Percentiles rank a stretch among this genome's conserved stretches.
These are phyloP conservation scores for Gastrolobium bilobum DNA, from an alignment of 306 rosid genomes.

Conservation along the genomic window DNA sequence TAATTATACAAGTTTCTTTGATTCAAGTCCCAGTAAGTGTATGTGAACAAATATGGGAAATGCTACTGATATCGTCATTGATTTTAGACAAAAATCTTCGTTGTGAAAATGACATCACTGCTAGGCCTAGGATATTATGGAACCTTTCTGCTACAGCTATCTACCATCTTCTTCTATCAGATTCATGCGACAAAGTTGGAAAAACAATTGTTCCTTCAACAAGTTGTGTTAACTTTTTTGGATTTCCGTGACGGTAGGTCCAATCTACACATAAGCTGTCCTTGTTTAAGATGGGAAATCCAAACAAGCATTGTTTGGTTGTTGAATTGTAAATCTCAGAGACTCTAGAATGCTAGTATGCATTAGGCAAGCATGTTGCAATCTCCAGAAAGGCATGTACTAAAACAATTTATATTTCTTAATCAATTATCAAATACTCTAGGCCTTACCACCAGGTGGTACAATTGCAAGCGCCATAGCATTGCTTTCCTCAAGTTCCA, in stretches of 20 bases:
- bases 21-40: not conserved
- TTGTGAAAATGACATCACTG: conserved; percentile 15
- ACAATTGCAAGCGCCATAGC: conserved; percentile 94
- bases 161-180: not conserved
- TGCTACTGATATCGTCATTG: not conserved
- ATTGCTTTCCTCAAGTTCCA: conserved; percentile 79
- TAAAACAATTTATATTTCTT: conserved; percentile 7
- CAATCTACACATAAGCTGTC: not conserved
- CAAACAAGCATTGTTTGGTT: not conserved
- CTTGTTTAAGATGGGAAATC: not conserved
- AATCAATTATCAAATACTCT: conserved; percentile 33
- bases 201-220: not conserved
- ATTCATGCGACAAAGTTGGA: not conserved
- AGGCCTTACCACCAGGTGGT: conserved; percentile 79
- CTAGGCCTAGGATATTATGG: conserved; percentile 51
- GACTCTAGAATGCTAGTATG: conserved; percentile 7
- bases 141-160: conserved; percentile 41
- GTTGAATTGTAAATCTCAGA: not conserved
- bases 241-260: not conserved
- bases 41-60: not conserved
- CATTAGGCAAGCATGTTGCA: conserved; percentile 16
- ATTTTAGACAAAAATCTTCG: not conserved
- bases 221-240: not conserved
- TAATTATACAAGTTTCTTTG: not conserved
- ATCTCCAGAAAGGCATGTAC: not conserved